Evolutionary conservation across 2,329 filamentous ascomycete genomes (phyloP).

Genomic region (Claviceps fusiformis): DNA sequence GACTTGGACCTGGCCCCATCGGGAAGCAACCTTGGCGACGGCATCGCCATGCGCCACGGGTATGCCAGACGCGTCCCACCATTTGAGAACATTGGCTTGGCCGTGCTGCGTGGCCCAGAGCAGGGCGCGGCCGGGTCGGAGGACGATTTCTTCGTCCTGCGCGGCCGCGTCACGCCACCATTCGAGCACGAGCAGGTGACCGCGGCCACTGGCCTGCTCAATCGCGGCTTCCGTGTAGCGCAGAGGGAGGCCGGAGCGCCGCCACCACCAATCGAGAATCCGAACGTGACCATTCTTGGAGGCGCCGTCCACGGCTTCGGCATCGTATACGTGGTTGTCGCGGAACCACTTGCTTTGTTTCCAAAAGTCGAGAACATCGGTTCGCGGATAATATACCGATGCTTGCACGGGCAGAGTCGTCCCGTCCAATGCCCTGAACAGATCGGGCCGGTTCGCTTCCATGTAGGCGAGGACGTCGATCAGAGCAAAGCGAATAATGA

Average conservation of each 20-base stretch:
- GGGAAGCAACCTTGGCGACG: slow-evolving; percentile 71
- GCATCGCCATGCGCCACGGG: slow-evolving; percentile 67
- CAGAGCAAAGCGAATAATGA: slow-evolving; percentile 84
- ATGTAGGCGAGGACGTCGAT: slow-evolving; percentile 61
- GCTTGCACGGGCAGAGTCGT: slow-evolving; percentile 79
- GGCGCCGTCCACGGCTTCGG: slow-evolving; percentile 75
- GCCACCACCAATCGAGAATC: slow-evolving; percentile 85
- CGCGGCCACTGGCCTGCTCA: slow-evolving; percentile 74
- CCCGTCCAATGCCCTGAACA: slow-evolving; percentile 79
- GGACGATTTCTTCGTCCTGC: slow-evolving; percentile 41
- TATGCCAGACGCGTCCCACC: slow-evolving; percentile 78
- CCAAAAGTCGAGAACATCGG: slow-evolving; percentile 86
- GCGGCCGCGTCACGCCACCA: slow-evolving; percentile 75
- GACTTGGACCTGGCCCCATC: slow-evolving; percentile 72
- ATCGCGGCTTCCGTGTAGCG: slow-evolving; percentile 79
- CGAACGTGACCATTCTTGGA: slow-evolving; percentile 74
- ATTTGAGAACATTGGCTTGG: slow-evolving; percentile 61
- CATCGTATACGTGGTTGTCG: slow-evolving; percentile 66
- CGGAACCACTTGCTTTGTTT: slow-evolving; percentile 67
- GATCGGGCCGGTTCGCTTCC: slow-evolving; percentile 47
- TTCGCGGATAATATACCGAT: slow-evolving; percentile 72
- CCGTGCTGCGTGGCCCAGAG: slow-evolving; percentile 75
- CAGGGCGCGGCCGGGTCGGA: slow-evolving; percentile 76
- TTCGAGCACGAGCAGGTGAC: slow-evolving; percentile 72
- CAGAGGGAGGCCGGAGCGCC: slow-evolving; percentile 60